A percentile compares a stretch with the other conserved stretches of the same genome.
phyloP scores from a whole-genome alignment of 306 rosid species.

The Vigna hirtella region DNA sequence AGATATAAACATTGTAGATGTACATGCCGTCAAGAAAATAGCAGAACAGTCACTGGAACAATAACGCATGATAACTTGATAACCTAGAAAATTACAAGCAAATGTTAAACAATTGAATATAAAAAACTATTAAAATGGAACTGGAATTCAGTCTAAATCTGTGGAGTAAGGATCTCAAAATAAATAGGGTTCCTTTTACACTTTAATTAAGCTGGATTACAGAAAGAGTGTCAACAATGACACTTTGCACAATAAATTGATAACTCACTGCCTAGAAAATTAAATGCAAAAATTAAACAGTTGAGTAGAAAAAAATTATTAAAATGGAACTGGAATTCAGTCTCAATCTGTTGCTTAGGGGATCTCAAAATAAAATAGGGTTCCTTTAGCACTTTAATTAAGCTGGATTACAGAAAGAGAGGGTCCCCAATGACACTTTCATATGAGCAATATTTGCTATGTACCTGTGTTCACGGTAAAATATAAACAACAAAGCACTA shows the following conservation, averaged over 20 bases:
- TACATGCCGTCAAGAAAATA: conserved; percentile 24
- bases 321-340: neutral
- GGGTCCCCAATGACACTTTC: neutral
- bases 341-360: neutral
- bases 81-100: conserved; percentile 15
- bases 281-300: neutral
- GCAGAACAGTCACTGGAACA: neutral
- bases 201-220: neutral
- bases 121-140: too few relatives aligned
- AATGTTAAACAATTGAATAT: neutral
- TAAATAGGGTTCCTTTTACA: too few relatives aligned
- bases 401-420: neutral
- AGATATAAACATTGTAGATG: conserved; percentile 31
- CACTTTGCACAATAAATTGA: neutral
- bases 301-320: neutral
- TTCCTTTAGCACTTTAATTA: neutral
- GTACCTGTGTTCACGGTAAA: neutral
- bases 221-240: neutral
- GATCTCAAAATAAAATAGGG: neutral
- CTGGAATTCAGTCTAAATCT: neutral
- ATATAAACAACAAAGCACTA: neutral
- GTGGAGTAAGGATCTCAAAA: neutral
- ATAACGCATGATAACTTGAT: neutral
- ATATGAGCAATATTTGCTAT: conserved; percentile 4
- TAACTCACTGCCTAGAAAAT: conserved; percentile 2